phyloP scores from a whole-genome alignment of 2,329 filamentous ascomycete genomes.

The Pseudocercospora cruenta region DNA sequence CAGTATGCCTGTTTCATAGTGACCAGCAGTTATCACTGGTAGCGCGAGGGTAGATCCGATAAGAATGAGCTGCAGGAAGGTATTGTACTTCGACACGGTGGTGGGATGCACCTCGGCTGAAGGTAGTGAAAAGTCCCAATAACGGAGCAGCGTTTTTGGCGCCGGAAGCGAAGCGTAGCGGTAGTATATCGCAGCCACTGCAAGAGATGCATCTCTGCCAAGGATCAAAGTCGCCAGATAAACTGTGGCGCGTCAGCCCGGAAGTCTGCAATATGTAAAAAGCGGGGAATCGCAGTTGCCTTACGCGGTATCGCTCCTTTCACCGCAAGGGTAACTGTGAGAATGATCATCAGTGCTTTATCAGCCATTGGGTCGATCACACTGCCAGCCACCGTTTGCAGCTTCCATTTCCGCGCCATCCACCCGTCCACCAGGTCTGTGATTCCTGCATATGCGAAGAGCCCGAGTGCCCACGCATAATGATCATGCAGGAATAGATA shows the following conservation, averaged over 20 bases:
- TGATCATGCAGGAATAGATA: constrained; percentile 86
- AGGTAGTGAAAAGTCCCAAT: constrained; percentile 96
- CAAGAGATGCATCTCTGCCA: constrained; percentile 82
- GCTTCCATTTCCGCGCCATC: constrained; percentile 84
- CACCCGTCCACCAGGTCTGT: constrained; percentile 93
- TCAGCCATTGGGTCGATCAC: constrained; percentile 97
- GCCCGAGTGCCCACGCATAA: constrained; percentile 73
- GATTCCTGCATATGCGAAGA: constrained; percentile 91
- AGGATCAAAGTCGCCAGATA: constrained; percentile 91
- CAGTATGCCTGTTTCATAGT: constrained; percentile 30
- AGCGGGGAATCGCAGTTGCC: constrained; percentile 36
- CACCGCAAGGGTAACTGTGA: constrained; percentile 81
- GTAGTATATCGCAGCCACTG: constrained; percentile 87
- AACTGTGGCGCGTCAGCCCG: constrained; percentile 52
- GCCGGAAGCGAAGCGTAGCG: constrained; percentile 91
- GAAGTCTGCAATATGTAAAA: constrained; percentile 11
- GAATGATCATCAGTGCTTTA: constrained; percentile 91
- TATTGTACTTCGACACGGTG: constrained; percentile 86
- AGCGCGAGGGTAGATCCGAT: constrained; percentile 83
- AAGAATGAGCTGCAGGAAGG: constrained; percentile 83
- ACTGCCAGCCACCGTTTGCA: constrained; percentile 91
- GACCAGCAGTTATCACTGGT: constrained; percentile 62
- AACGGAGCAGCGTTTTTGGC: constrained; percentile 87
- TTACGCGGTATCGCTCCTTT: constrained; percentile 80
- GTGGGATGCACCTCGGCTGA: constrained; percentile 83